Evolutionary conservation across 495 filamentous ascomycete genomes (phyloP).

Genomic region (Penicillium chermesinum): DNA sequence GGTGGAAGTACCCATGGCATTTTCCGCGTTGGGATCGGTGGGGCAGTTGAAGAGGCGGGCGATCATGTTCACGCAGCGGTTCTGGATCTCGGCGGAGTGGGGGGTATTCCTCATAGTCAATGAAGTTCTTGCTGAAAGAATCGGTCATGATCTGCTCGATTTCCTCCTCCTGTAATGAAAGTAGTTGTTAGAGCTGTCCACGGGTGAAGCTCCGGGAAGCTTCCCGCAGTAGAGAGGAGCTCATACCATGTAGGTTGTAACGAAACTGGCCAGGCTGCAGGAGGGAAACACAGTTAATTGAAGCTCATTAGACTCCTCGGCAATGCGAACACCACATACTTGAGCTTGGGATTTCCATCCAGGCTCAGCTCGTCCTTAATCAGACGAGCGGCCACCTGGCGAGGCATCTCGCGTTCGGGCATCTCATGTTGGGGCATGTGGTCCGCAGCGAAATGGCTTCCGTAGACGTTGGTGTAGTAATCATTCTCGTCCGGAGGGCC

Average conservation of each 20-base stretch:
- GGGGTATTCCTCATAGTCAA: constrained; percentile 92
- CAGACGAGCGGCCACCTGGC: constrained; percentile 86
- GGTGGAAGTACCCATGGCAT: constrained; percentile 77
- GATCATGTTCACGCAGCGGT: constrained; percentile 90
- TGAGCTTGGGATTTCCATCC: constrained; percentile 84
- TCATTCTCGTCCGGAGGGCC: constrained; percentile 44
- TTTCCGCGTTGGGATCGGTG: constrained; percentile 37
- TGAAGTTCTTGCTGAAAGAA: constrained; percentile 86
- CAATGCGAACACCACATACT: constrained; percentile 64
- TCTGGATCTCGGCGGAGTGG: constrained; percentile 83
- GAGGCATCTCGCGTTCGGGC: constrained; percentile 86
- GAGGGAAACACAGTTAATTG: not conserved
- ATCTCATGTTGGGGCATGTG: constrained; percentile 79
- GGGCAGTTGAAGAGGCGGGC: constrained; percentile 80
- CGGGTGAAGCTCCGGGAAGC: no score
- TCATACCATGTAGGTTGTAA: constrained; percentile 26
- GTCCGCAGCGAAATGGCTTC: constrained; percentile 69
- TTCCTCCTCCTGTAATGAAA: constrained; percentile 63
- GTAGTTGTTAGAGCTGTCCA: not conserved
- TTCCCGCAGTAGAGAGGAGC: not conserved
- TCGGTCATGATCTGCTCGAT: constrained; percentile 88
- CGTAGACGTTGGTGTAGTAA: constrained; percentile 76
- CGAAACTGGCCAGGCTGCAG: constrained; percentile 23
- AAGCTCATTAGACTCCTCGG: not conserved
- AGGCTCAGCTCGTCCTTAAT: constrained; percentile 90